phyloP scores from a whole-genome alignment of 2,329 filamentous ascomycete species.

The Colletotrichum aenigma region DNA sequence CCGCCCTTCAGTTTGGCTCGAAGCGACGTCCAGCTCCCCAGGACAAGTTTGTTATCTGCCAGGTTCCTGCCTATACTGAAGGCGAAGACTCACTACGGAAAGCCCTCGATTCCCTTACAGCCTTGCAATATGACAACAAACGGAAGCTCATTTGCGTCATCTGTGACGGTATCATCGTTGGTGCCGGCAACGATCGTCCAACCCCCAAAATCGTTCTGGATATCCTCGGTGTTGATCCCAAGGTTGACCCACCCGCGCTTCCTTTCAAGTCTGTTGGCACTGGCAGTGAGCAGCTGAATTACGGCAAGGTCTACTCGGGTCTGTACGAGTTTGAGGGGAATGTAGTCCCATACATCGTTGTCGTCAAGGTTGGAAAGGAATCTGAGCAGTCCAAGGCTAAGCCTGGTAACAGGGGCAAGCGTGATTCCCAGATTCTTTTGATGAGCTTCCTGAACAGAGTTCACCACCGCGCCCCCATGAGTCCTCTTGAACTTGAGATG shows the following conservation, averaged over 20 bases:
- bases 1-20: conserved; percentile 90
- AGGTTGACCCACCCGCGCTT: conserved; percentile 91
- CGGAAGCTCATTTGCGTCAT: conserved; percentile 95
- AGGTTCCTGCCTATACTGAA: conserved; percentile 97
- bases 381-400: conserved; percentile 90
- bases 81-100: conserved; percentile 94
- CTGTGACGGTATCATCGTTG: conserved; percentile 96
- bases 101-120: conserved; percentile 91
- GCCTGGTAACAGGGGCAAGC: conserved; percentile 97
- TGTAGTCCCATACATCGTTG: conserved; percentile 92
- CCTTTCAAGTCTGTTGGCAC: conserved; percentile 92
- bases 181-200: conserved; percentile 92
- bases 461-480: conserved; percentile 93
- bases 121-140: conserved; percentile 97
- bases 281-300: conserved; percentile 93
- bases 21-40: conserved; percentile 89
- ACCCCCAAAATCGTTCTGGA: conserved; percentile 98
- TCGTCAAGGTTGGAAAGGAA: conserved; percentile 97
- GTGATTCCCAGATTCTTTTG: conserved; percentile 93
- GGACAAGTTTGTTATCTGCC: conserved; percentile 98
- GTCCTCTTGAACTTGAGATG: conserved; percentile 93
- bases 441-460: conserved; percentile 99
- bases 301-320: conserved; percentile 97
- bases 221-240: conserved; percentile 95
- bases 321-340: conserved; percentile 98